phyloP scores from a whole-genome alignment of 257 asterid species.

The Anisodus acutangulus region DNA sequence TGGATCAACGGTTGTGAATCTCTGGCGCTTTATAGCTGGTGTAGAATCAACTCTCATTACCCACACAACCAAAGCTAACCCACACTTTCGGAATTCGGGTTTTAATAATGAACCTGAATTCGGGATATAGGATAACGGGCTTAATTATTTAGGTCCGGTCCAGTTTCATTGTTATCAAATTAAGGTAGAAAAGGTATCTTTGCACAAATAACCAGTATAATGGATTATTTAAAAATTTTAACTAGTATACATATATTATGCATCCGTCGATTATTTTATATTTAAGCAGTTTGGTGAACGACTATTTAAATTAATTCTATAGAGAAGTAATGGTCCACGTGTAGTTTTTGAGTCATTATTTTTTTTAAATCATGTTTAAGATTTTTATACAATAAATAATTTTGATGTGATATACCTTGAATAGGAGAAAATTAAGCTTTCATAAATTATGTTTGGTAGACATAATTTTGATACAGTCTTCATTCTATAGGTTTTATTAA shows the following conservation, averaged over 20 bases:
- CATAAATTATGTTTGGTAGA: neutral
- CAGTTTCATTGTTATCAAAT: neutral
- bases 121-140: neutral
- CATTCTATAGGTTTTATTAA: neutral
- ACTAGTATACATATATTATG: too few species aligned
- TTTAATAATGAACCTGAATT: neutral
- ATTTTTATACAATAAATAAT: neutral
- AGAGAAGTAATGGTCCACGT: neutral
- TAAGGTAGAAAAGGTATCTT: neutral
- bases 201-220: neutral
- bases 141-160: neutral
- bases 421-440: neutral
- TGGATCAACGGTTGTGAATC: constrained; percentile 51
- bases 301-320: neutral
- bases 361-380: neutral
- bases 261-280: too few species aligned
- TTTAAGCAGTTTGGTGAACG: too few species aligned
- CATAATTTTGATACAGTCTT: neutral
- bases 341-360: neutral
- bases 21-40: constrained; percentile 62
- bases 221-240: too few species aligned
- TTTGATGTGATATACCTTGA: neutral
- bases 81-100: neutral
- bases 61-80: constrained; percentile 37
- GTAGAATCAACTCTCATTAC: constrained; percentile 68